Conservation (phyloP, 2,329 filamentous ascomycete genomes). For the Monosporascus sp. region DNA sequence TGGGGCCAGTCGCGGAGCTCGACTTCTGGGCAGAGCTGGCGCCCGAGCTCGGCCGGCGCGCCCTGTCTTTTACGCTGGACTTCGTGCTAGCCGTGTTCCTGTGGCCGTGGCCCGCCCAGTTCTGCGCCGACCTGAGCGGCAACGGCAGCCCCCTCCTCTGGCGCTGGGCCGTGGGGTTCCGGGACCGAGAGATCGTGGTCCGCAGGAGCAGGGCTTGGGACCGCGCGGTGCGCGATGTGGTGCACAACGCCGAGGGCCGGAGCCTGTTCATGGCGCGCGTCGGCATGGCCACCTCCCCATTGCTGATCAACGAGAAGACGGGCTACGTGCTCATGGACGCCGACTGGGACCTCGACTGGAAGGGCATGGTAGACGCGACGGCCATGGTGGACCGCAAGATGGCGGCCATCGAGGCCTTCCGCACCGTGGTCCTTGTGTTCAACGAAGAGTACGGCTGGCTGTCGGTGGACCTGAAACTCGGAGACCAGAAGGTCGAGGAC, state of each 20-base stretch:
- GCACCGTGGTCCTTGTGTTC: slow-evolving; percentile 64
- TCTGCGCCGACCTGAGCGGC: slow-evolving; percentile 52
- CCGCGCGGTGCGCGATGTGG: slow-evolving; percentile 47
- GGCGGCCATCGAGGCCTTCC: slow-evolving; percentile 60
- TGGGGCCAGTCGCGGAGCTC: slow-evolving; percentile 49
- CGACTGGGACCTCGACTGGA: slow-evolving; percentile 85
- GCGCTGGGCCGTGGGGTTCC: slow-evolving; percentile 72
- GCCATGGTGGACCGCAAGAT: slow-evolving; percentile 60
- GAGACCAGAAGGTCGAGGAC: slow-evolving; percentile 48
- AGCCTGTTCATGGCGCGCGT: slow-evolving; percentile 59
- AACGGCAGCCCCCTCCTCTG: slow-evolving; percentile 63
- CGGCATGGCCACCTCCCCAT: slow-evolving; percentile 61
- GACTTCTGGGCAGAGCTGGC: slow-evolving; percentile 49
- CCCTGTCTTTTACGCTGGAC: slow-evolving; percentile 66
- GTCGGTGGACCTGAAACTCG: slow-evolving; percentile 52
- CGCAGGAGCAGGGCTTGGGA: slow-evolving; percentile 73
- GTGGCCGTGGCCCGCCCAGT: slow-evolving; percentile 69
- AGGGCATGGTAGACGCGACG: slow-evolving; percentile 70
- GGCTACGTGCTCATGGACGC: slow-evolving; percentile 81
- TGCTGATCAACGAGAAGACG: slow-evolving; percentile 69
- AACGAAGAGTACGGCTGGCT: slow-evolving; percentile 67
- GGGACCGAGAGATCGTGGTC: slow-evolving; percentile 75
- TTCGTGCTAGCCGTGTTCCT: slow-evolving; percentile 63
- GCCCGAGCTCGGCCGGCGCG: slow-evolving; percentile 54
- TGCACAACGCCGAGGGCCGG: slow-evolving; percentile 41